These are phyloP conservation scores for Starmerella khaoyaiensis DNA, from an alignment of 805 yeast genomes.

Conservation along the genomic window DNA sequence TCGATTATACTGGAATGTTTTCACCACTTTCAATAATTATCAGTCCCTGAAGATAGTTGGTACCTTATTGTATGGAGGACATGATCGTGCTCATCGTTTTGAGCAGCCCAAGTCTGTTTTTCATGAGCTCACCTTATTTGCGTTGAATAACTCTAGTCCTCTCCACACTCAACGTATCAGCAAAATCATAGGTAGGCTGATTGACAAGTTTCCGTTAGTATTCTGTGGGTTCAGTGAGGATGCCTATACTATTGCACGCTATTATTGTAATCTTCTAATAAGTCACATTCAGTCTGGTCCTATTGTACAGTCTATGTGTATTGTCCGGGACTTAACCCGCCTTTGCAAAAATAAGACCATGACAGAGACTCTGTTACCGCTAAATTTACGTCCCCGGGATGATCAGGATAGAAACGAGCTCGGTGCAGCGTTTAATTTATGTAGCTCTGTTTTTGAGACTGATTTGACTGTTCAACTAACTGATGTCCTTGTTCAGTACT, in stretches of 20 bases:
- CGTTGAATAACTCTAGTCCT: slow-evolving; percentile 33
- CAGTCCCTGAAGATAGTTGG: slow-evolving; percentile 61
- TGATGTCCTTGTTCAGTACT: slow-evolving; percentile 57
- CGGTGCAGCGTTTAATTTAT: slow-evolving; percentile 40
- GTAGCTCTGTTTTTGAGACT: slow-evolving; percentile 35
- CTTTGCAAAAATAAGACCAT: slow-evolving; percentile 24
- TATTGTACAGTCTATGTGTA: slow-evolving; percentile 43
- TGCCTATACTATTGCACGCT: slow-evolving; percentile 39
- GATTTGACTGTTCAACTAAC: slow-evolving; percentile 42
- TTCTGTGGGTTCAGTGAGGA: slow-evolving; percentile 33
- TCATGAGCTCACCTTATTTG: slow-evolving; percentile 43
- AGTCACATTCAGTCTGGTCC: slow-evolving; percentile 25
- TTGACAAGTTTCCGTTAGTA: slow-evolving; percentile 50
- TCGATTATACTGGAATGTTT: slow-evolving; percentile 8
- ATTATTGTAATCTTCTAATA: slow-evolving; percentile 48
- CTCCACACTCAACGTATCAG: slow-evolving; percentile 64
- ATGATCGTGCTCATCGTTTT: slow-evolving; percentile 52
- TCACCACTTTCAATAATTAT: slow-evolving; percentile 29
- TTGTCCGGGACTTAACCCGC: slow-evolving; percentile 51
- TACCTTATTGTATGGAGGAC: slow-evolving; percentile 64
- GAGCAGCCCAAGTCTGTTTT: slow-evolving; percentile 49
- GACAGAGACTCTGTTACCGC: slow-evolving; percentile 13
- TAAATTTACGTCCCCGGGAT: slow-evolving; percentile 40
- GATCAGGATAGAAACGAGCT: slow-evolving; percentile 55
- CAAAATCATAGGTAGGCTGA: slow-evolving; percentile 53